Conservation (phyloP, 768 basidiomycete species). For the Lactarius pseudohatsudake region DNA sequence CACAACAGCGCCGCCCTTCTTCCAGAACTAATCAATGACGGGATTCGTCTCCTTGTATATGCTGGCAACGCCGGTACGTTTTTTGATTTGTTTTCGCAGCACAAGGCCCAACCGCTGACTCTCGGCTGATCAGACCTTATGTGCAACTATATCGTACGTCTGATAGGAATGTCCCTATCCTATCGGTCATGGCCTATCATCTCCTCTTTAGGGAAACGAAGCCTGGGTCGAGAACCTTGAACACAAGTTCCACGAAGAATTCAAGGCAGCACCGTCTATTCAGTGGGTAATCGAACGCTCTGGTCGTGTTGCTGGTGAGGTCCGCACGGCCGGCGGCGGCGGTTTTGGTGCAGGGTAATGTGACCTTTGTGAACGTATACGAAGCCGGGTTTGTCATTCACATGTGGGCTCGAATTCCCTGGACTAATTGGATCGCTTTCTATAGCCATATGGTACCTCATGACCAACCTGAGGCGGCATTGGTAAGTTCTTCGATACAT, state of each 20-base stretch:
- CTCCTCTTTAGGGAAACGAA: conserved; percentile 61
- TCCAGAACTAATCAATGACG: conserved; percentile 77
- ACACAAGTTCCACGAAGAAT: conserved; percentile 61
- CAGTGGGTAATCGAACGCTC: conserved; percentile 57
- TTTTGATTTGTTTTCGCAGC: not conserved
- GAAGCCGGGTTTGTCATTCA: conserved; percentile 68
- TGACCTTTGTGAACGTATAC: conserved; percentile 75
- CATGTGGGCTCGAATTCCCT: not conserved
- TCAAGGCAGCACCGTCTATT: conserved; percentile 45
- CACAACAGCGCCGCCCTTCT: conserved; percentile 79
- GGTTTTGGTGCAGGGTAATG: conserved; percentile 73
- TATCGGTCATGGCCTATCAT: conserved; percentile 2
- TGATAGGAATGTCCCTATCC: not conserved
- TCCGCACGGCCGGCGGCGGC: conserved; percentile 66
- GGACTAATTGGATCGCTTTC: conserved; percentile 7
- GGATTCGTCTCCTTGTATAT: conserved; percentile 83
- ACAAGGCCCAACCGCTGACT: not conserved
- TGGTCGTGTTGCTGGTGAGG: conserved; percentile 62
- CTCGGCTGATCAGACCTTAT: conserved; percentile 51
- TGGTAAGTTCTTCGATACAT: conserved; percentile 48
- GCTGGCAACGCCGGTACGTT: conserved; percentile 72
- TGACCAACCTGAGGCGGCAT: conserved; percentile 85
- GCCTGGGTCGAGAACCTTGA: conserved; percentile 69
- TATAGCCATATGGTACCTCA: conserved; percentile 84
- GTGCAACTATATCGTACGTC: conserved; percentile 77